Percentiles rank a stretch among this genome's conserved stretches.
phyloP scores from a whole-genome alignment of 768 basidiomycete genomes.

The Lactarius sp. region DNA sequence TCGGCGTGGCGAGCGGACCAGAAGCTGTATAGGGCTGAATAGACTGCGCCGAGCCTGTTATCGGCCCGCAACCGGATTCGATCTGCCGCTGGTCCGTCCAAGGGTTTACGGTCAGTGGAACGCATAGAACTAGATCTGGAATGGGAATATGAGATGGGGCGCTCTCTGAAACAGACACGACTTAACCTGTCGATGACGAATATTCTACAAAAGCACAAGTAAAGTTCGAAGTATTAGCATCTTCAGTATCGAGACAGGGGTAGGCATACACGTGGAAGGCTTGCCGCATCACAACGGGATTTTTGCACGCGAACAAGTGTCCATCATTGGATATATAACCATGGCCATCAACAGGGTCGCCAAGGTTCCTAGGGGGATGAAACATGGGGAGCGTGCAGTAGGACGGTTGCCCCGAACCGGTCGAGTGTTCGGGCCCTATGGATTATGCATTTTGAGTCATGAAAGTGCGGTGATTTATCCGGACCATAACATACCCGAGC shows the following conservation, averaged over 20 bases:
- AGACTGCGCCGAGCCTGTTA: too few species aligned
- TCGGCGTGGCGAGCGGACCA: constrained; percentile 46
- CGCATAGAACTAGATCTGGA: constrained; percentile 51
- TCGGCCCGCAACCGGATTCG: constrained; percentile 31
- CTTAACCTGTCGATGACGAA: constrained; percentile 50
- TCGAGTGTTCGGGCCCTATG: constrained; percentile 48
- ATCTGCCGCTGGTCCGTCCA: constrained; percentile 39
- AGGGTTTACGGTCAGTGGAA: constrained; percentile 38
- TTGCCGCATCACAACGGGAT: constrained; percentile 49
- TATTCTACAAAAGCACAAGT: constrained; percentile 30
- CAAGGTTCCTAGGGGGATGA: constrained; percentile 37
- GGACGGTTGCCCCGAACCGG: constrained; percentile 40
- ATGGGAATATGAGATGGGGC: neutral
- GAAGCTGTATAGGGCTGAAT: too few species aligned
- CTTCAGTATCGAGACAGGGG: neutral
- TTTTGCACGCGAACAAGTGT: constrained; percentile 49
- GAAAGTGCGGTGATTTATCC: too few species aligned
- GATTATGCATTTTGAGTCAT: neutral
- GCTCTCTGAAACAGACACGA: constrained; percentile 21
- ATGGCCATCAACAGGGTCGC: constrained; percentile 30
- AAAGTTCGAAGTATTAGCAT: neutral
- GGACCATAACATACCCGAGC: constrained; percentile 36
- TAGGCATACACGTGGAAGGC: constrained; percentile 53
- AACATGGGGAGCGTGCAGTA: constrained; percentile 52
- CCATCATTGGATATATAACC: constrained; percentile 55